A percentile compares a stretch with the other conserved stretches of the same genome.
These are phyloP conservation scores for Nicotiana knightiana DNA, from an alignment of 257 asterid genomes.

Conservation along the genomic window DNA sequence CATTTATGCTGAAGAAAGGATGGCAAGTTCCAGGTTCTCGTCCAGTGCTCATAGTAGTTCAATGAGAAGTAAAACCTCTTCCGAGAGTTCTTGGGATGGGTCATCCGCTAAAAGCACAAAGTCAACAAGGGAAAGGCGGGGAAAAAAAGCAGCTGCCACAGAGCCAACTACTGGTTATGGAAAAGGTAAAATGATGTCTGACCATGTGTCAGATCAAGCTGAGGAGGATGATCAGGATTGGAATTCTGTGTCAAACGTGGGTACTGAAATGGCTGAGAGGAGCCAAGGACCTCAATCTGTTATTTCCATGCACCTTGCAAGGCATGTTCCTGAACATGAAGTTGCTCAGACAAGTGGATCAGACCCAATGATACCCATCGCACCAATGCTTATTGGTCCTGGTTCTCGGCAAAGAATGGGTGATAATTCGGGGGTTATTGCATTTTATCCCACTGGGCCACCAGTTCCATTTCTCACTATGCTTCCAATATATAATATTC, in stretches of 20 bases:
- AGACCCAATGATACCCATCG: slow-evolving; percentile 57
- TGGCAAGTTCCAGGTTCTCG: slow-evolving; percentile 38
- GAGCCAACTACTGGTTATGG: slow-evolving; percentile 38
- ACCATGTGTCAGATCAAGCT: slow-evolving; percentile 29
- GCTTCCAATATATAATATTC: slow-evolving; percentile 74
- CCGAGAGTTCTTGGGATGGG: slow-evolving; percentile 53
- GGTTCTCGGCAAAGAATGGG: slow-evolving; percentile 53
- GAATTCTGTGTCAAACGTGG: slow-evolving; percentile 33
- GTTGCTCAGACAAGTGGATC: slow-evolving; percentile 72
- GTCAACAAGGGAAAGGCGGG: slow-evolving; percentile 35
- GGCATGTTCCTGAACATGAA: slow-evolving; percentile 52
- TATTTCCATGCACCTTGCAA: slow-evolving; percentile 45
- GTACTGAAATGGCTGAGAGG: slow-evolving; percentile 48
- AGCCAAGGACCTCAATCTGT: slow-evolving; percentile 43
- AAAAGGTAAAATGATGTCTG: slow-evolving; percentile 56
- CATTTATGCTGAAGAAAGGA: slow-evolving; percentile 45
- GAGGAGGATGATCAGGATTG: slow-evolving; percentile 65
- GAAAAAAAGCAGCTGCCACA: slow-evolving; percentile 29
- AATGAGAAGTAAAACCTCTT: slow-evolving; percentile 38
- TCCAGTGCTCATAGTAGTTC: slow-evolving; percentile 40
- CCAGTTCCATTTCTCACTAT: slow-evolving; percentile 93
- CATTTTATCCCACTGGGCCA: slow-evolving; percentile 95
- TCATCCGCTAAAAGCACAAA: slow-evolving; percentile 31
- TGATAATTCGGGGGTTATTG: slow-evolving; percentile 64
- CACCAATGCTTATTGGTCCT: slow-evolving; percentile 73